Percentiles rank a stretch among this genome's conserved stretches.
phyloP scores from a whole-genome alignment of 768 basidiomycete species.

The Xerocomellus intermedius region DNA sequence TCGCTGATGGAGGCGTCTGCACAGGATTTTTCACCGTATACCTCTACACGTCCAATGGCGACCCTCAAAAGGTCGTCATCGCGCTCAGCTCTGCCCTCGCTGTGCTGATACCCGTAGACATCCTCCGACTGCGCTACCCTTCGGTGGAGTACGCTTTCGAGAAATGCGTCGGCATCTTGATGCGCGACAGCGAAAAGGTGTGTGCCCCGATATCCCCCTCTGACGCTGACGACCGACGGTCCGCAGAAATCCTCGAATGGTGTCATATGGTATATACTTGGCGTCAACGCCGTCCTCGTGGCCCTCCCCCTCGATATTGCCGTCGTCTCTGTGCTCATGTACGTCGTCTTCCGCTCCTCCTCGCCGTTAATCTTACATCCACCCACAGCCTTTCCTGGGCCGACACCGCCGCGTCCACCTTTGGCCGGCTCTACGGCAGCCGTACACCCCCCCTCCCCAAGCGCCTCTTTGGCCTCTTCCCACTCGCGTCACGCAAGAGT shows the following conservation, averaged over 20 bases:
- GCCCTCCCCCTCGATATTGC: slow-evolving; percentile 85
- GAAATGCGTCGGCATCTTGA: slow-evolving; percentile 69
- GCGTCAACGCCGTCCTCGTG: slow-evolving; percentile 73
- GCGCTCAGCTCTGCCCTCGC: slow-evolving; percentile 65
- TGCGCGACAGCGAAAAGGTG: slow-evolving; percentile 87
- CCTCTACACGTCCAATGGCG: slow-evolving; percentile 50
- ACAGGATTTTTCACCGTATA: slow-evolving; percentile 64
- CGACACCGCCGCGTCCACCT: slow-evolving; percentile 89
- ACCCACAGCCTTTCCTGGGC: slow-evolving; percentile 83
- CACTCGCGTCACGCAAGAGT: slow-evolving; percentile 79
- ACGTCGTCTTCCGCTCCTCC: slow-evolving; percentile 30
- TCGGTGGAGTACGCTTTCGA: slow-evolving; percentile 72
- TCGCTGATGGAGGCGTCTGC: slow-evolving; percentile 1
- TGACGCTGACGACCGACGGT: background rate
- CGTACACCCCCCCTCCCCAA: slow-evolving; percentile 61
- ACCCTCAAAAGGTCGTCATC: slow-evolving; percentile 52
- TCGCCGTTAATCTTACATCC: background rate
- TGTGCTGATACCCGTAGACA: slow-evolving; percentile 69
- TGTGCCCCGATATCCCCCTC: background rate
- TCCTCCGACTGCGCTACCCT: slow-evolving; percentile 66
- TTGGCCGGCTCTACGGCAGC: slow-evolving; percentile 83
- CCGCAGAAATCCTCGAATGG: slow-evolving; percentile 68
- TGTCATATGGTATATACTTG: slow-evolving; percentile 86
- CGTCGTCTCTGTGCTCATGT: slow-evolving; percentile 88
- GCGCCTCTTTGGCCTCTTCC: slow-evolving; percentile 47